Percentiles rank a stretch among this genome's conserved stretches.
Evolutionary conservation across 208 protist genomes (phyloP).

Genomic region (Vickermania spadyakhi): DNA sequence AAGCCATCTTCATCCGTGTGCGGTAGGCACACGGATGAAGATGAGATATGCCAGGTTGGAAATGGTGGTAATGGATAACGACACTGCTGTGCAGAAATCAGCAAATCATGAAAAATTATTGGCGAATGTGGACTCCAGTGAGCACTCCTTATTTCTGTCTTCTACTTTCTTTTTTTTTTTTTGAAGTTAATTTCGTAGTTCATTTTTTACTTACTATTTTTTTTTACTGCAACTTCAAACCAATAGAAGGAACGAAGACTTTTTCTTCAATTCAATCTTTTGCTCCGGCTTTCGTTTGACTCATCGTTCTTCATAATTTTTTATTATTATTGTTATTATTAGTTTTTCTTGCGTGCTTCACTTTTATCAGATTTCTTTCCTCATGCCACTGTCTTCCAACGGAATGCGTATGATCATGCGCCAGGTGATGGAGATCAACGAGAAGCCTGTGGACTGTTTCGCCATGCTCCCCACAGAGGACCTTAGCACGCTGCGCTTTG

Average conservation of each 20-base stretch:
- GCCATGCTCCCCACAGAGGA: slow-evolving; percentile 78
- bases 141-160: too few species aligned
- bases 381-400: slow-evolving; percentile 64
- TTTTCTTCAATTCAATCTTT: slow-evolving; percentile 7
- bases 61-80: background rate
- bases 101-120: too few species aligned
- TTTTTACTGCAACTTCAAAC: too few species aligned
- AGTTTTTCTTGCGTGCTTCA: slow-evolving; percentile 9
- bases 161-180: too few species aligned
- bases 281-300: background rate
- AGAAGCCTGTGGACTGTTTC: slow-evolving; percentile 86
- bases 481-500: slow-evolving; percentile 88
- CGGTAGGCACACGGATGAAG: background rate
- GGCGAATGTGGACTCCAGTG: too few species aligned
- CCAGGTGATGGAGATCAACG: slow-evolving; percentile 68
- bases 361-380: slow-evolving; percentile 3
- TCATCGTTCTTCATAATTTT: slow-evolving; percentile 17
- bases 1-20: background rate
- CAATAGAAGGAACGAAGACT: slow-evolving; percentile 7
- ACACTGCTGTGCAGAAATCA: background rate
- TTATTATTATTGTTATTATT: too few species aligned
- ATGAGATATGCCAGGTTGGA: too few species aligned
- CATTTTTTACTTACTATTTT: too few species aligned
- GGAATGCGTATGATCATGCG: slow-evolving; percentile 83
- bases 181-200: too few species aligned